Conservation (phyloP, 257 asterid genomes). For the Nicotiana knightiana region DNA sequence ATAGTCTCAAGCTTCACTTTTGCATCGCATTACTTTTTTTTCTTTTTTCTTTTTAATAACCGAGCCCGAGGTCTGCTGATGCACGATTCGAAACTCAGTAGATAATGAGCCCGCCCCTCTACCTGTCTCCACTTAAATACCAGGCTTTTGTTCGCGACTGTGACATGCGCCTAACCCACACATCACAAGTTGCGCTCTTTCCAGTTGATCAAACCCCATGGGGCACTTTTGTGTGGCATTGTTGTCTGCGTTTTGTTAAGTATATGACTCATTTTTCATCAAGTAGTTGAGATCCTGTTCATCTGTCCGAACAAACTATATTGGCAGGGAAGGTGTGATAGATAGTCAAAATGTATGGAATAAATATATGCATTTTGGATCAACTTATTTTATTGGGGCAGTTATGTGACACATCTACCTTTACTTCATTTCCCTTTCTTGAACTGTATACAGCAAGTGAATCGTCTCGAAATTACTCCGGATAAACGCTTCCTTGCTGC, state of each 20-base stretch:
- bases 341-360: not conserved
- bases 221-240: not conserved
- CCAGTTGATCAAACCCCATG: too few species aligned
- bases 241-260: not conserved
- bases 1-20: not conserved
- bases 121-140: too few species aligned
- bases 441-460: conserved; percentile 64
- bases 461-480: conserved; percentile 92
- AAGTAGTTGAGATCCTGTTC: not conserved
- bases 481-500: conserved; percentile 87
- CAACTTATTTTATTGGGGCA: not conserved
- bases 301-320: not conserved
- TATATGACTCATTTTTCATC: not conserved
- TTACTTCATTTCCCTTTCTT: not conserved
- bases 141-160: too few species aligned
- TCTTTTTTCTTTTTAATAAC: too few species aligned
- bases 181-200: too few species aligned
- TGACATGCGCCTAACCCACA: too few species aligned
- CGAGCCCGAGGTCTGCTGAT: too few species aligned
- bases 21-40: not conserved
- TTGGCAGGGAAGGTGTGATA: not conserved
- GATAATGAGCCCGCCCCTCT: too few species aligned
- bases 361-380: not conserved
- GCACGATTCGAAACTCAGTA: too few species aligned
- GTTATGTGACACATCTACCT: not conserved